Percentiles rank a stretch among this genome's conserved stretches.
phyloP scores from a whole-genome alignment of 176 grass and related monocot genomes.

The Canna indica region DNA sequence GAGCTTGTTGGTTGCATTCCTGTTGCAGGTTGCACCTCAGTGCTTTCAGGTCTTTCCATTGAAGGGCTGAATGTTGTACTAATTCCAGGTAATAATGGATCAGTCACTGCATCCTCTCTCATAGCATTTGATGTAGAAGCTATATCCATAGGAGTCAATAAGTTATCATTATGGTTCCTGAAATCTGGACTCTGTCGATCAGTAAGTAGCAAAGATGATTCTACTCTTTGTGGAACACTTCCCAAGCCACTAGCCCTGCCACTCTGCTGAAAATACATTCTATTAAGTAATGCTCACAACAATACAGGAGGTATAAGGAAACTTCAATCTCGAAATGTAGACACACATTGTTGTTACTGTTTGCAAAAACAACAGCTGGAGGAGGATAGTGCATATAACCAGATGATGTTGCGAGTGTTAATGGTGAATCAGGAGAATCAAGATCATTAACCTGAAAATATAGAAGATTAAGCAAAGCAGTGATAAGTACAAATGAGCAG shows the following conservation, averaged over 20 bases:
- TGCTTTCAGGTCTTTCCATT: constrained; percentile 4
- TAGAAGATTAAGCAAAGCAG: constrained; percentile 2
- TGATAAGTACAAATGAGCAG: constrained; percentile 1
- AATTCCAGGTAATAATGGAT: constrained; percentile 18
- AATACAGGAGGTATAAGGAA: constrained; percentile 23
- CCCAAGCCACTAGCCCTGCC: constrained; percentile 33
- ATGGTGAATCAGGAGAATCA: constrained; percentile 63
- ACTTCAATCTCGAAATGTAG: constrained; percentile 38
- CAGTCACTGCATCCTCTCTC: constrained; percentile 8
- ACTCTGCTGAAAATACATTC: constrained; percentile 29
- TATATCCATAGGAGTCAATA: constrained; percentile 69
- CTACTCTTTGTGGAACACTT: constrained; percentile 32
- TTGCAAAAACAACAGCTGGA: constrained; percentile 63
- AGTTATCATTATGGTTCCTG: constrained; percentile 32
- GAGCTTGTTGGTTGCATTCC: constrained; percentile 25
- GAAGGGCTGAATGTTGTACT: constrained; percentile 3
- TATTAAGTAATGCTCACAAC: constrained; percentile 36
- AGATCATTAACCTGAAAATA: constrained; percentile 84
- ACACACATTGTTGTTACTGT: constrained; percentile 40
- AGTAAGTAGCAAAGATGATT: constrained; percentile 25
- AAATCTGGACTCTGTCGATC: constrained; percentile 25
- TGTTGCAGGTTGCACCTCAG: constrained; percentile 13
- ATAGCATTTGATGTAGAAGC: constrained; percentile 34
- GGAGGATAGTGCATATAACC: constrained; percentile 79
- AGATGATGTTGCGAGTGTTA: constrained; percentile 82